A percentile compares a stretch with the other conserved stretches of the same genome.
phyloP scores from a whole-genome alignment of 2,329 filamentous ascomycete species.

The Gnomoniopsis smithogilvyi region DNA sequence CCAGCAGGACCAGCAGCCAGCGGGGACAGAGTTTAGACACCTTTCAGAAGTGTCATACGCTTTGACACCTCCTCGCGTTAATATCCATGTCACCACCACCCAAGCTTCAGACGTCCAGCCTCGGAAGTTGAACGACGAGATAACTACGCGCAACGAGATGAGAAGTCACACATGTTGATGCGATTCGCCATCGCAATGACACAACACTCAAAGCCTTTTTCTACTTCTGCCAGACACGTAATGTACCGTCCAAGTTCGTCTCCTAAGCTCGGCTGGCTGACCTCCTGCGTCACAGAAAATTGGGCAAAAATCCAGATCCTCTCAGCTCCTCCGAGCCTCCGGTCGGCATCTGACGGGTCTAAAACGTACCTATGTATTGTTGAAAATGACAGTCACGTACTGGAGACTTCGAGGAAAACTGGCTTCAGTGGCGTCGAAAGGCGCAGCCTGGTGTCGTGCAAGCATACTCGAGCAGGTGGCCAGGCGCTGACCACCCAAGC shows the following conservation, averaged over 20 bases:
- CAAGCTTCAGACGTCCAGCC: too few relatives aligned
- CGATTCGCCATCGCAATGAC: too few relatives aligned
- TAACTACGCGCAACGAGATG: background rate
- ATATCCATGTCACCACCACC: too few relatives aligned
- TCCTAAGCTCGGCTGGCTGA: too few relatives aligned
- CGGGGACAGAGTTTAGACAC: too few relatives aligned
- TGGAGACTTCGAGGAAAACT: background rate
- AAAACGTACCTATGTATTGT: background rate
- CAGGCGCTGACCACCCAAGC: background rate
- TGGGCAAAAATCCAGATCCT: background rate
- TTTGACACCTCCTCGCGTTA: too few relatives aligned
- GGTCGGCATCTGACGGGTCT: too few relatives aligned
- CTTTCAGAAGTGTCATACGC: too few relatives aligned
- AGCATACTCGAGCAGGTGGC: background rate
- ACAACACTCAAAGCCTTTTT: background rate
- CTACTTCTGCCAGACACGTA: background rate
- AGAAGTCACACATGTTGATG: background rate
- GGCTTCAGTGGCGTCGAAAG: background rate
- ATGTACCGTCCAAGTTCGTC: background rate
- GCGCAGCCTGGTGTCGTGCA: background rate
- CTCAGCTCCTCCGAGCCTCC: background rate
- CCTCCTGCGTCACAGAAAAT: background rate
- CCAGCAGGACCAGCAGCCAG: too few relatives aligned
- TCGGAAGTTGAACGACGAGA: too few relatives aligned
- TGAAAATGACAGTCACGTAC: background rate